A percentile compares a stretch with the other conserved stretches of the same genome.
phyloP scores from a whole-genome alignment of 139 green algal genomes.

The Volvox reticuliferus region DNA sequence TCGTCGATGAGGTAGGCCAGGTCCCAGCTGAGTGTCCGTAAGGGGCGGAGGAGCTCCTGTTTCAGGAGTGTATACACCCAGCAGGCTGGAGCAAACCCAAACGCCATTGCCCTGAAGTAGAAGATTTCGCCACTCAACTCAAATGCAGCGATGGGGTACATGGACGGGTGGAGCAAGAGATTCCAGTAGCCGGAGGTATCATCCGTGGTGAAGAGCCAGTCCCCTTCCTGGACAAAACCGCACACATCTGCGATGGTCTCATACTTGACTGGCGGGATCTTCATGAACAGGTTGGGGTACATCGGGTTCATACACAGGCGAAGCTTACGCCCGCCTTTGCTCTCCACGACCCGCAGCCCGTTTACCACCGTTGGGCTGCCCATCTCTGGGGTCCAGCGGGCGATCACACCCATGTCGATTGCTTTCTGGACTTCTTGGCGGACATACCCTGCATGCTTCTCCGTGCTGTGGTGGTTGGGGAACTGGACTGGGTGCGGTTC shows the following conservation, averaged over 20 bases:
- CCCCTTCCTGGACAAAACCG: background rate
- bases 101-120: background rate
- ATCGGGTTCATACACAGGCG: slow-evolving; percentile 13
- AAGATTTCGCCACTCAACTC: background rate
- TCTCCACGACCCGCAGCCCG: background rate
- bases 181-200: slow-evolving; percentile 25
- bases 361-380: background rate
- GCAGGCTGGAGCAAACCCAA: slow-evolving; percentile 7
- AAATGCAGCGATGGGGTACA: background rate
- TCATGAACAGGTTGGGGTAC: slow-evolving; percentile 39
- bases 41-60: slow-evolving; percentile 12
- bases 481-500: background rate
- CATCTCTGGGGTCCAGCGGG: background rate
- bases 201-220: slow-evolving; percentile 14
- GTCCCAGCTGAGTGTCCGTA: background rate
- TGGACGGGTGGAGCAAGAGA: background rate
- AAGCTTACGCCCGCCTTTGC: background rate
- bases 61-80: background rate
- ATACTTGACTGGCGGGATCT: background rate
- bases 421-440: background rate
- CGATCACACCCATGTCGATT: background rate
- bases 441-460: background rate
- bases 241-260: background rate
- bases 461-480: slow-evolving; percentile 5
- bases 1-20: slow-evolving; percentile 35